Evolutionary conservation across 257 asterid species (phyloP), one percentile per base, ranked within the genome.

Genomic region (Eustoma russellianum): DNA sequence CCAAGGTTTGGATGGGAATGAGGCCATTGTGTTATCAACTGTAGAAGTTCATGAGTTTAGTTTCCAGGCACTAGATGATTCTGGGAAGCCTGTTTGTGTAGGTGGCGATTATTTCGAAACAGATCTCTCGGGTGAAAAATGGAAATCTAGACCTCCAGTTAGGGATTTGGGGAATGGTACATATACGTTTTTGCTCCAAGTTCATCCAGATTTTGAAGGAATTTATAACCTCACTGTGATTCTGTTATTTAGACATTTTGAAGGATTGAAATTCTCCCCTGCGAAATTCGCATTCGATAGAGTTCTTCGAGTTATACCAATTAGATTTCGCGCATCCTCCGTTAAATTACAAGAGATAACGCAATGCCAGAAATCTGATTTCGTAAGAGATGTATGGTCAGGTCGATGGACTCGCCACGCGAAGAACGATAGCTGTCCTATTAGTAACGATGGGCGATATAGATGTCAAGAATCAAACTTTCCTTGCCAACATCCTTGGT

Each of bases 101-200:
- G 95, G 98, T 43, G 98, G 97, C 16, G 98, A 92, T 59, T 88
- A 88, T 64, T 81, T 85, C 60, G 97, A 92, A 67, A 83, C 72
- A 12, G 95, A 92, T 75, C 75, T 92, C n/a, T 74, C 97, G 0
- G 79, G 97, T 43, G 95, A 85, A 17, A 65, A 52, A 0, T 92
- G 98, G 98, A 91, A 87, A 28, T 59, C 98, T 8, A 69, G 95
- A 72, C 95, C 97, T 45, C 97, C 97, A 5, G 17, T 92, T 57
- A 72, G 63, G 60, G 97, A 92, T 48, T 28, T 70, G 1, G 79
- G 93, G 46, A 92, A 88, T 68, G 97, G 97, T 1, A 77, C 70
- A 12, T 88, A 88, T 60, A 60, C 57, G 9, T 76, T 92, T 64
- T 67, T 66, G 47, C 73, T 92, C 8, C 98, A 92, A 75, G 73